Evolutionary conservation across 1,284 basidiomycete species (phyloP), one percentile per base, ranked within the genome.

Genomic region (Ustilago trichophora): DNA sequence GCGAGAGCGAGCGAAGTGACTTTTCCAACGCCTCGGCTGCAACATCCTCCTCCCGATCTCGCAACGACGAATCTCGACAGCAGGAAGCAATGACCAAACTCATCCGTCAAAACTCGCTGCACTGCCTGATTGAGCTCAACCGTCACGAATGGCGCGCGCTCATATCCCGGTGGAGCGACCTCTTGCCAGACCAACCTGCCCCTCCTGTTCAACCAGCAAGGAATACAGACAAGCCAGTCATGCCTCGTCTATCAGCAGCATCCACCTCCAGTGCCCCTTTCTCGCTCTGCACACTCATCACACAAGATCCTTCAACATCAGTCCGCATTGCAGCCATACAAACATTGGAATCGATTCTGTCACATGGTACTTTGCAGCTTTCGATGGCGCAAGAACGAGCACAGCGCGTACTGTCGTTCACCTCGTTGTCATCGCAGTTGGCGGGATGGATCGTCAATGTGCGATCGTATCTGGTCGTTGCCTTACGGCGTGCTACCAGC

Each of bases 1-100:
- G 64, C 41, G 57, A 60, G 41, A 56, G 52, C 44, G 64, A 67
- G n/a, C 52, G 40, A 1, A 67, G 64, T 27, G 57, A 60, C 46
- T 44, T 67, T 40, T 66, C 63, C 32, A 38, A 33, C 26, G 29
- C 41, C 33, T 66, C 63, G 12, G 16, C n/a, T 6, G 35, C 46
- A 3, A 45, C 36, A 21, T 43, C 25, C 4, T 31, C 42, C 6
- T 47, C 21, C 4, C 24, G 51, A 8, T 29, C 44, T 6, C 36
- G 53, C 21, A 62, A 46, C 12, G 51, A 63, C 21, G 59, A 58
- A 12, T 48, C 48, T 1, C 57, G 66, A 3, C 50, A 58, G 27
- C 51, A 42, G 11, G 55, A 63, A 15, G 19, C 66, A 2, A 46
- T 29, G 5, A 21, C 32, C 26, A 63, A 53, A 8, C 40, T 53